Evolutionary conservation across 306 rosid genomes (phyloP), one percentile per base, ranked within the genome.

Genomic region (Vicia sativa): DNA sequence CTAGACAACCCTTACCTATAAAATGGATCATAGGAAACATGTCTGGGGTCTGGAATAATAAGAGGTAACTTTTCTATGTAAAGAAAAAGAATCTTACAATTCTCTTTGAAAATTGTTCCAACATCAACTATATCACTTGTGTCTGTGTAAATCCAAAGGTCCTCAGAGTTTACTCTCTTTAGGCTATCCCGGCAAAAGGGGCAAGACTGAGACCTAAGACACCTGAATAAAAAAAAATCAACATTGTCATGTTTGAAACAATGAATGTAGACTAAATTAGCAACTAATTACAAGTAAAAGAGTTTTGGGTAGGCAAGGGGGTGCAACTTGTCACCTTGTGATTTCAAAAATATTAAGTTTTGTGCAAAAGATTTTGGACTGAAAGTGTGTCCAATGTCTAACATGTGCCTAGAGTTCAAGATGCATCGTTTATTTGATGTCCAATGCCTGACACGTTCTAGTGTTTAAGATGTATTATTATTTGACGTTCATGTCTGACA

Each of bases 141-240:
- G 55, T 89, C 96, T 29, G 85, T 81, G 79, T 78, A 87, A 65
- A 89, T 78, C 98, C 98, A 92, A 45, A 89, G 96, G 80, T 92
- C 98, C 6, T 83, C 83, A 0, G 92, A 86, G 78, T 84, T 44
- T 2, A 87, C 85, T 78, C 98, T 86, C 78, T 81, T 70, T 35
- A 92, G 86, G 79, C 90, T 82, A 72, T 83, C 95, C 54, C 98
- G 82, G 75, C 98, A 92, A 72, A 92, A 92, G 73, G 98, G 98
- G 69, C 98, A 92, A 15, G 96, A 92, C 42, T 78, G 84, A 53
- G 96, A 92, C 64, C 98, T 82, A 16, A 55, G 65, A 45, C 67
- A 84, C 98, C 98, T 92, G 82, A 52, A 70, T 21, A 21, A 50
- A 11, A 48, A 76, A 39, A 41, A 68, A 75, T 35, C 15, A 62